Percentiles rank a stretch among this genome's conserved stretches.
Evolutionary conservation across 345 rosid species (phyloP).

Genomic region (Eucalyptus curtisii): DNA sequence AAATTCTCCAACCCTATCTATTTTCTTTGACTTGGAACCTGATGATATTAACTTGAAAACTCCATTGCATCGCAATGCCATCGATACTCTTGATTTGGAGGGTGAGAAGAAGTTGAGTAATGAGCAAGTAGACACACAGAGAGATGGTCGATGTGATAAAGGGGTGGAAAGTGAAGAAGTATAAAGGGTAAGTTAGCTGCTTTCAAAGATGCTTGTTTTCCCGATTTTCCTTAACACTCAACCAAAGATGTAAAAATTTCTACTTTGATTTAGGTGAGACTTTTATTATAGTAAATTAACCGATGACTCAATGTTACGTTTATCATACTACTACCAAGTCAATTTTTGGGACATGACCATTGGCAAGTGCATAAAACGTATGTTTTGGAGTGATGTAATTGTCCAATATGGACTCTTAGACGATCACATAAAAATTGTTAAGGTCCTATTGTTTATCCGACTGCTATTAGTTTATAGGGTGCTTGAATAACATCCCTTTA

Average conservation of each 20-base stretch:
- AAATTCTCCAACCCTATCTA: not conserved
- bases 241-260: not conserved
- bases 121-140: not conserved
- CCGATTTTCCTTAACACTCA: not conserved
- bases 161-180: not conserved
- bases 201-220: not conserved
- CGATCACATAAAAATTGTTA: not conserved
- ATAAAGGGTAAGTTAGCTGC: not conserved
- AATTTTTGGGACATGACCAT: not conserved
- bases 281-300: no score
- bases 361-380: not conserved
- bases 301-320: no score
- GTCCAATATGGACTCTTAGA: not conserved
- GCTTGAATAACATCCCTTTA: not conserved
- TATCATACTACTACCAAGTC: not conserved
- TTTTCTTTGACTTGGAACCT: not conserved
- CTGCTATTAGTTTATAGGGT: not conserved
- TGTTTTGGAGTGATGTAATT: not conserved
- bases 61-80: rapidly evolving
- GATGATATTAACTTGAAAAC: no score
- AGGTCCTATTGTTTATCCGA: not conserved
- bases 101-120: not conserved
- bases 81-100: not conserved
- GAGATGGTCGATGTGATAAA: not conserved
- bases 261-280: not conserved